Base-by-base conservation (phyloP, 306 rosid genomes). In the Cicer chorassanicum region DNA sequence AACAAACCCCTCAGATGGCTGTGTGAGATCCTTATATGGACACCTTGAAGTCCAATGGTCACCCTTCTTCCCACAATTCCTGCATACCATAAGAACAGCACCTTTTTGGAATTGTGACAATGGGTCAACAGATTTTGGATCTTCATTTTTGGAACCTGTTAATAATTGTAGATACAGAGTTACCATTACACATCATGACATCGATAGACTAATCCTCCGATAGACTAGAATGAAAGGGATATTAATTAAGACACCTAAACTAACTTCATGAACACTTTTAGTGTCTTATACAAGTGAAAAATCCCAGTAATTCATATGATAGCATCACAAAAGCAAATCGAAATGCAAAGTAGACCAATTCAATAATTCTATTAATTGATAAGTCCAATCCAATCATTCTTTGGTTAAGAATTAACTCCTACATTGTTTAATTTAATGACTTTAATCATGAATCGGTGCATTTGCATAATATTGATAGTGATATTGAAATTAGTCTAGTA, bases 1-100 rank as follows among this genome's bases (percentile, higher is more conserved):
- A 18, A 63, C 69, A 4, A 88, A 88, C 46, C 74, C 78, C 46
- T 89, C 97, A 6, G 87, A 5, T 1, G 78, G 96, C 12, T 59
- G 81, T 8, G 94, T 90, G 7, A 93, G 94, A 86, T 93, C 98
- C 86, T 93, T 93, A 87, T 89, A 91, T 0, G 98, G 98, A 72
- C 98, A 93, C 81, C 91, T 86, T 16, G 98, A 88, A 61, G 96
- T 93, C 98, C 98, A 93, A 77, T 93, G 97, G 62, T 93, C 98
- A 64, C 98, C 98, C 80, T 94, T 91, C 86, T 88, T 94, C 49
- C 97, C 95, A 76, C 98, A 94, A 24, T 92, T 90, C 73, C 97
- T 86, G 82, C 98, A 94, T 15, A 94, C 87, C 93, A 88, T 94
- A 46, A 94, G 97, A 75, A 88, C 93, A 61, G 97, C 96, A 75